phyloP scores from a whole-genome alignment of 192 early-diverging fungal species.

The Linnemannia hyalina region DNA sequence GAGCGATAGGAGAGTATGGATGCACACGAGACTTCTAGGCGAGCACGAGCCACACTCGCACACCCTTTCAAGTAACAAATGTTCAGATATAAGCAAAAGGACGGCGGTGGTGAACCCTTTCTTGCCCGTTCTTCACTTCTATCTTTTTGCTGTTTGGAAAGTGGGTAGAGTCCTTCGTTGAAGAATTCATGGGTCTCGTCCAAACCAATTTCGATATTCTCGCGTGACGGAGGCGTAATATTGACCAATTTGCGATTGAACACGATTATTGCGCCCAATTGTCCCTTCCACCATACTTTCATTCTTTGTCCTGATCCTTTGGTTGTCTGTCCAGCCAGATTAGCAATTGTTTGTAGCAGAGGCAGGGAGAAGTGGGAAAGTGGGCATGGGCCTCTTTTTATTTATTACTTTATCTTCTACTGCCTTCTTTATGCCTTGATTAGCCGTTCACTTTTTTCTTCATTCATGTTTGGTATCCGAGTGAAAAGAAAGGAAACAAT shows the following conservation, averaged over 20 bases:
- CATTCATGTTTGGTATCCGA: not conserved
- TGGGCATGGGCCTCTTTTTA: slow-evolving; percentile 4
- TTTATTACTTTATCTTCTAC: not conserved
- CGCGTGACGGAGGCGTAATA: not conserved
- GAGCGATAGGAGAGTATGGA: not conserved
- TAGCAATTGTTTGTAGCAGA: not conserved
- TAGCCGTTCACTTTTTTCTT: not conserved
- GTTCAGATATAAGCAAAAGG: not conserved
- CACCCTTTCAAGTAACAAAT: not conserved
- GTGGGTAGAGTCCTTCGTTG: too few species aligned
- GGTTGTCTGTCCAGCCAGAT: not conserved
- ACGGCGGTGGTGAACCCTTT: not conserved
- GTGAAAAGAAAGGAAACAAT: not conserved
- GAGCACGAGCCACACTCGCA: not conserved
- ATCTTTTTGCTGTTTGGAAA: not conserved
- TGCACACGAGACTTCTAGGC: not conserved
- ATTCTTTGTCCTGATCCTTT: not conserved
- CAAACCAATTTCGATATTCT: not conserved
- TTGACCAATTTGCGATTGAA: not conserved
- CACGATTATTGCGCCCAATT: not conserved
- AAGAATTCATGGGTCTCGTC: not conserved
- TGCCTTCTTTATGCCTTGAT: not conserved
- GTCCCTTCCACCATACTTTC: not conserved
- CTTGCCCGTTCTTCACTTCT: not conserved
- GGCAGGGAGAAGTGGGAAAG: not conserved